A percentile compares a stretch with the other conserved stretches of the same genome.
phyloP scores from a whole-genome alignment of 495 filamentous ascomycete genomes.

The Parathielavia appendiculata region DNA sequence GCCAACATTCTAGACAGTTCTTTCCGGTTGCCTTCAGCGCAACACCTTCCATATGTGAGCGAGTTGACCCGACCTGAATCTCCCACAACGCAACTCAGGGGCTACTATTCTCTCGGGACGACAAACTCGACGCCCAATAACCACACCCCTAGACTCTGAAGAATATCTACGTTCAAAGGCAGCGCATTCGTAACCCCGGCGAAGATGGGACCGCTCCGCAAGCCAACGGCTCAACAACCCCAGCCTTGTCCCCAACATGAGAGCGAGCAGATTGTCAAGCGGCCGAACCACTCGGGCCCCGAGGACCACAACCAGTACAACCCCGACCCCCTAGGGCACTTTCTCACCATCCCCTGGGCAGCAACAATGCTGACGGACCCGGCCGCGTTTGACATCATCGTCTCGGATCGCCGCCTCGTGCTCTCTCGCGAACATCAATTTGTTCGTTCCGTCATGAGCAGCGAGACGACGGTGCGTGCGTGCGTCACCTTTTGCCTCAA shows the following conservation, averaged over 20 bases:
- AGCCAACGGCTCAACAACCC: background rate
- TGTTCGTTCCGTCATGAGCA: conserved; percentile 18
- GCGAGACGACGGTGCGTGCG: conserved; percentile 20
- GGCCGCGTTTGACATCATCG: conserved; percentile 11
- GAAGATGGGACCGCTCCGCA: background rate
- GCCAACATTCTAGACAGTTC: no score
- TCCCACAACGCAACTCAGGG: background rate
- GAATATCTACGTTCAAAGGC: no score
- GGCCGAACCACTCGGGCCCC: conserved; percentile 7
- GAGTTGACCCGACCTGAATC: no score
- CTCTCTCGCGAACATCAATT: conserved; percentile 22
- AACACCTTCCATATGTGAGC: no score
- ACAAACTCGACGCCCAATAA: no score
- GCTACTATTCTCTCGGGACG: no score
- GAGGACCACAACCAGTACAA: conserved; percentile 23
- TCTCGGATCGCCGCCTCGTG: conserved; percentile 22
- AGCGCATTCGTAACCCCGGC: no score
- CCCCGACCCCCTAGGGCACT: conserved; percentile 25
- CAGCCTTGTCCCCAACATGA: background rate
- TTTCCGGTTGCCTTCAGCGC: no score
- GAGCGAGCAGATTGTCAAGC: background rate
- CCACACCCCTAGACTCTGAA: no score
- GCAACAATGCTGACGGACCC: conserved; percentile 21
- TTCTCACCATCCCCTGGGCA: conserved; percentile 23
- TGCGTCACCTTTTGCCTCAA: conserved; percentile 20